Conservation (phyloP, 495 filamentous ascomycete species). For the Baudoinia panamericana region DNA sequence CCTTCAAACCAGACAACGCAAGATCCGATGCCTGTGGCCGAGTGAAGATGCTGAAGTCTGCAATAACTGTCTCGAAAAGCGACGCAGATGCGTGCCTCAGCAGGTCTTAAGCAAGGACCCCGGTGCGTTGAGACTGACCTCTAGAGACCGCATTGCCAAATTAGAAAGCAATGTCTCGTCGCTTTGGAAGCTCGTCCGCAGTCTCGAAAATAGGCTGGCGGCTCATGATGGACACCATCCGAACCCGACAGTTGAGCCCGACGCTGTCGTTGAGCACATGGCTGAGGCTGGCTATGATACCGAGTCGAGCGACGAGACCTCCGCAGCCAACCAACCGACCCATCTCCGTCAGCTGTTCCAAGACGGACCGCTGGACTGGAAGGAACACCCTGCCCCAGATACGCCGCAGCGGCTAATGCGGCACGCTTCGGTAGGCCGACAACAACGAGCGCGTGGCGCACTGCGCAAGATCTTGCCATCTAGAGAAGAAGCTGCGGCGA, state of each 20-base stretch:
- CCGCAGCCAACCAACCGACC: background rate
- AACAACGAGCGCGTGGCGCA: background rate
- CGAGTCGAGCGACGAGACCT: background rate
- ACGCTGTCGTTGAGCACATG: background rate
- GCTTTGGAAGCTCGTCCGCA: background rate
- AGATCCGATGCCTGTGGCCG: slow-evolving; percentile 1
- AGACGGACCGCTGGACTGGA: slow-evolving; percentile 1
- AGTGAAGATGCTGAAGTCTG: background rate
- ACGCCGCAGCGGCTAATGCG: background rate
- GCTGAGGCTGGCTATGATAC: background rate
- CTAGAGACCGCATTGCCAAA: slow-evolving; percentile 1
- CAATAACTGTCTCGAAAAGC: background rate
- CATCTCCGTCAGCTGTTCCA: slow-evolving; percentile 2
- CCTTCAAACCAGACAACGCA: background rate
- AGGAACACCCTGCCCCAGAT: background rate
- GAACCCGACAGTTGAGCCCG: background rate
- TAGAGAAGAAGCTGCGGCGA: background rate
- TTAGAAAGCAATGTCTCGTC: background rate
- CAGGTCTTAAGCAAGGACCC: background rate
- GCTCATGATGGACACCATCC: too few species aligned
- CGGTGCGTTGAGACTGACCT: background rate
- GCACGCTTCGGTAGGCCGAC: background rate
- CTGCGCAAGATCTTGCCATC: background rate
- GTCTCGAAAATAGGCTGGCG: background rate
- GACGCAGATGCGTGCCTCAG: slow-evolving; percentile 1